Evolutionary conservation across 1,284 basidiomycete species (phyloP).

Genomic region (Gymnopus androsaceus): DNA sequence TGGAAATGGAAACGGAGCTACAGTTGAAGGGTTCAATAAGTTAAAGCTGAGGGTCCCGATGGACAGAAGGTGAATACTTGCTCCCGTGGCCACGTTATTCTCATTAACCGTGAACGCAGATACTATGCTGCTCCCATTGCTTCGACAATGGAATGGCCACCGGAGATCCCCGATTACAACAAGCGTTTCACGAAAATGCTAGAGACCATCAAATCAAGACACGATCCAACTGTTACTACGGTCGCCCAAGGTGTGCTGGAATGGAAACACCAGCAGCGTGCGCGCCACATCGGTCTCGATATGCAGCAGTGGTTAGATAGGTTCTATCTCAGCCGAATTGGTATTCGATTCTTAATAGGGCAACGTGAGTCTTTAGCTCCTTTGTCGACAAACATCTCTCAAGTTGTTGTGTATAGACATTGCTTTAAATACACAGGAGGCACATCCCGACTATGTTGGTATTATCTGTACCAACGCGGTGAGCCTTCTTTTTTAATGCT

Average conservation of each 20-base stretch:
- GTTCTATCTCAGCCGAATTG: slow-evolving; percentile 97
- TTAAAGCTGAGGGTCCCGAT: slow-evolving; percentile 73
- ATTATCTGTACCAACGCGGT: slow-evolving; percentile 97
- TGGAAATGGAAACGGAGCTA: slow-evolving; percentile 28
- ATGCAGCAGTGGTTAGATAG: slow-evolving; percentile 96
- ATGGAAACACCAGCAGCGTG: slow-evolving; percentile 69
- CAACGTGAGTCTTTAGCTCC: slow-evolving; percentile 63
- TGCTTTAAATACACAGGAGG: slow-evolving; percentile 86
- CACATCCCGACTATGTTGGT: slow-evolving; percentile 92
- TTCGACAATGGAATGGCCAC: slow-evolving; percentile 75
- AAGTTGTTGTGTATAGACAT: slow-evolving; percentile 59
- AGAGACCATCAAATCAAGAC: slow-evolving; percentile 90
- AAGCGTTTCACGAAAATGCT: slow-evolving; percentile 86
- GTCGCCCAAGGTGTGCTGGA: slow-evolving; percentile 89
- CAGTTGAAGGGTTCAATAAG: slow-evolving; percentile 47
- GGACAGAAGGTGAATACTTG: slow-evolving; percentile 57
- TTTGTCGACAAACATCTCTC: not conserved
- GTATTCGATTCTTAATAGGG: slow-evolving; percentile 93
- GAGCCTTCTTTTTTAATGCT: slow-evolving; percentile 30
- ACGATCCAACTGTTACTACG: slow-evolving; percentile 97
- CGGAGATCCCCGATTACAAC: slow-evolving; percentile 94
- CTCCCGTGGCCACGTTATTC: not conserved
- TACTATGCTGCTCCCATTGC: slow-evolving; percentile 78
- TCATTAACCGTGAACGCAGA: slow-evolving; percentile 40
- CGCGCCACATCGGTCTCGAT: slow-evolving; percentile 76